A percentile compares a stretch with the other conserved stretches of the same genome.
Conservation (phyloP, 345 rosid genomes). For the Kandelia obovata region DNA sequence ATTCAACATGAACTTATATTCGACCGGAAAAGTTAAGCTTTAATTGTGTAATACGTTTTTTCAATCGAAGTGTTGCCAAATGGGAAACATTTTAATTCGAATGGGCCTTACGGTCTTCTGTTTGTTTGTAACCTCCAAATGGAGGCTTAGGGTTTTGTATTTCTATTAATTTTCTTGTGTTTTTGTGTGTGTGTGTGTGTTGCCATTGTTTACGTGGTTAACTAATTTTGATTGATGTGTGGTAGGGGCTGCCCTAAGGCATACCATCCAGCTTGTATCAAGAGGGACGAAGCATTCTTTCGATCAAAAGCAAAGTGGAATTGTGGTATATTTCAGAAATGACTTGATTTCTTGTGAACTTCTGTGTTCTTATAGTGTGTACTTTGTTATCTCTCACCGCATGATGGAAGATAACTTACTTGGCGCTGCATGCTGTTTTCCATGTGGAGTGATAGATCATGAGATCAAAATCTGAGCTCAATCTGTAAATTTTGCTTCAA, state of each 20-base stretch:
- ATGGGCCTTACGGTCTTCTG: background rate
- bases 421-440: background rate
- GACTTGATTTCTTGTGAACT: conserved; percentile 10
- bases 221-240: conserved; percentile 4
- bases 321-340: conserved; percentile 61
- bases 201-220: background rate
- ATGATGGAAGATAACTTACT: background rate
- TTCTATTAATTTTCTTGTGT: background rate
- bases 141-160: background rate
- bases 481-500: background rate
- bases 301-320: conserved; percentile 85
- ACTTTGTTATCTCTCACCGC: background rate
- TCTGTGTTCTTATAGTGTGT: conserved; percentile 4
- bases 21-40: background rate
- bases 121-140: background rate
- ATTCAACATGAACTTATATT: background rate
- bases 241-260: conserved; percentile 97
- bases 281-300: conserved; percentile 85
- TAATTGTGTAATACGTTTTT: background rate
- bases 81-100: background rate
- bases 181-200: background rate
- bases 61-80: background rate
- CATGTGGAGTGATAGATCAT: background rate
- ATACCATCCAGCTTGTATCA: conserved; percentile 91
- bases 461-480: background rate